Percentiles rank a stretch among this genome's conserved stretches.
Conservation (phyloP, 2,329 filamentous ascomycete species). For the Proliferodiscus dingleyae region DNA sequence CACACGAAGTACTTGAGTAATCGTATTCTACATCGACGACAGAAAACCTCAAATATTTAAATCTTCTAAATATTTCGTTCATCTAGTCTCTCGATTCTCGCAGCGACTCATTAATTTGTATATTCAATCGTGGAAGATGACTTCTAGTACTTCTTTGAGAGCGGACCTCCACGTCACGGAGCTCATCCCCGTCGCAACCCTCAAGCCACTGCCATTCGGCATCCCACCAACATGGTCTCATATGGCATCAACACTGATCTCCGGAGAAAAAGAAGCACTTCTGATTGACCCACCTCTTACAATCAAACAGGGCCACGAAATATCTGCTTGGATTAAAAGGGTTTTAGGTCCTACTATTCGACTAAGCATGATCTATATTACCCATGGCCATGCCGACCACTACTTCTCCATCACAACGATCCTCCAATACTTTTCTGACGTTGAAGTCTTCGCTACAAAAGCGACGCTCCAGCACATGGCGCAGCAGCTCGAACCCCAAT, state of each 20-base stretch:
- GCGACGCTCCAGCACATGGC: constrained; percentile 6
- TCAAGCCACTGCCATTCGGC: neutral
- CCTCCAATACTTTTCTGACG: constrained; percentile 28
- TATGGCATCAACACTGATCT: constrained; percentile 17
- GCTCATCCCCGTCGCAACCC: neutral
- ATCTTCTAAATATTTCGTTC: too few relatives aligned
- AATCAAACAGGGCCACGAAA: constrained; percentile 27
- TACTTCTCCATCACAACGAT: constrained; percentile 34
- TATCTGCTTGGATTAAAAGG: constrained; percentile 35
- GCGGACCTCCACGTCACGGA: neutral
- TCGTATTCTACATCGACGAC: too few relatives aligned
- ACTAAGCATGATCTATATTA: constrained; percentile 36
- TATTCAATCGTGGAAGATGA: too few relatives aligned
- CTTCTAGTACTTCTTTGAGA: neutral
- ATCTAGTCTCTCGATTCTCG: too few relatives aligned
- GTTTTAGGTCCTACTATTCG: constrained; percentile 25
- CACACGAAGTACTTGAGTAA: too few relatives aligned
- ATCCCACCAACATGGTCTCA: constrained; percentile 8
- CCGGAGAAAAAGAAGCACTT: constrained; percentile 30
- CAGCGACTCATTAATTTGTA: too few relatives aligned
- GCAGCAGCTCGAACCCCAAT: neutral
- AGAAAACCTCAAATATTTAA: too few relatives aligned
- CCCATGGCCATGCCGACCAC: constrained; percentile 40
- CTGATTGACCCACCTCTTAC: constrained; percentile 36
- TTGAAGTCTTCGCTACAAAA: constrained; percentile 20